Evolutionary conservation across 805 yeast genomes (phyloP), one percentile per base, ranked within the genome.

Genomic region (Kodamaea nitidulidarum): DNA sequence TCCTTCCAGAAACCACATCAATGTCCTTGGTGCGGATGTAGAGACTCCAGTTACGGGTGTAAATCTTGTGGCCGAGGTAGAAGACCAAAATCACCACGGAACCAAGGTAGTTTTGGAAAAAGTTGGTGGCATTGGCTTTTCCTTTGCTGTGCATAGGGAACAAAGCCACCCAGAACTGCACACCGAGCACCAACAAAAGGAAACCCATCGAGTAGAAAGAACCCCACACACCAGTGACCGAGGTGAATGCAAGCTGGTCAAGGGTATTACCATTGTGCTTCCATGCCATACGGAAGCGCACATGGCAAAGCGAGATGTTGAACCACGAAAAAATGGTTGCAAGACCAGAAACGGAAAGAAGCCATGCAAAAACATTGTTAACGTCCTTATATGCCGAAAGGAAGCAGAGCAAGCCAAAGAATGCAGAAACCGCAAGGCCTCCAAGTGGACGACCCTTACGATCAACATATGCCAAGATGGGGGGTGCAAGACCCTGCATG

Each of bases 301-400:
- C 43, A 38, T 56, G 66, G n/a, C 62, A 54, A n/a, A 54, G 53
- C 14, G 56, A 50, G 35, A 63, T 55, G 39, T 60, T 56, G 40
- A 61, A 60, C 67, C 67, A 63, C 18, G 62, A 55, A 46, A 63
- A 61, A 14, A 63, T 43, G 15, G 67, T 61, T 0, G 67, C 61
- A 29, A 63, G 46, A n/a, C 67, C 68, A 8, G 60, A 52, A 21
- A 63, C 46, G 14, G 63, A 57, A 43, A 63, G 54, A 25, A 63
- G 47, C 69, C 69, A 63, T 2, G 51, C 49, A 21, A 47, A 47
- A 4, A 47, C 47, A 15, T 42, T 42, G 9, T 28, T 46, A n/a
- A 44, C 42, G 30, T 44, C 35, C 15, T 32, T 29, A 41, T 44
- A 44, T 5, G 49, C 49, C 10, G 46, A 41, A 26, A 49, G 46